Evolutionary conservation across 2,329 filamentous ascomycete species (phyloP).

Genomic region (Penicillium brasilianum): DNA sequence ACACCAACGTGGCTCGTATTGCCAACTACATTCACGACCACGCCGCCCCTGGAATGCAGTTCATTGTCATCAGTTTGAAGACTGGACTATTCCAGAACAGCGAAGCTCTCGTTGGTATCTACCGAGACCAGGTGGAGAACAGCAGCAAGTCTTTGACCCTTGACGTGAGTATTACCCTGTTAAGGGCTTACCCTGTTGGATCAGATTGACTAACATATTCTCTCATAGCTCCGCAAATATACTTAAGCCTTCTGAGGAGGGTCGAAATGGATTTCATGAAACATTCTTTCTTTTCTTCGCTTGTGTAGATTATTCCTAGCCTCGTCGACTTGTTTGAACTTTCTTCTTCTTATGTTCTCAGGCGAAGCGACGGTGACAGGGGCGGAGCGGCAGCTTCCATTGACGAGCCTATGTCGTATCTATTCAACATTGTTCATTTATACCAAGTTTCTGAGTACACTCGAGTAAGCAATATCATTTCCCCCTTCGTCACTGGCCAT

Average conservation of each 20-base stretch:
- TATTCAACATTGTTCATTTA: constrained; percentile 23
- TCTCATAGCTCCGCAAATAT: constrained; percentile 43
- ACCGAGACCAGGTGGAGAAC: constrained; percentile 92
- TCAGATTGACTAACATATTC: constrained; percentile 16
- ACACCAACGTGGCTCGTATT: constrained; percentile 94
- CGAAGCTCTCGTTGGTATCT: constrained; percentile 93
- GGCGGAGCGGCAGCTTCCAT: not conserved
- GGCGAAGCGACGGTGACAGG: not conserved
- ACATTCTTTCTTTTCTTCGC: constrained; percentile 19
- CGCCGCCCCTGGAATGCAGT: constrained; percentile 96
- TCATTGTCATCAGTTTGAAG: constrained; percentile 97
- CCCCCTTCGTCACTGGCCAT: not conserved
- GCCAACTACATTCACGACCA: constrained; percentile 96
- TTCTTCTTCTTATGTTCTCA: constrained; percentile 2
- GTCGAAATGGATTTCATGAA: constrained; percentile 24
- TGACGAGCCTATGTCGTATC: constrained; percentile 3
- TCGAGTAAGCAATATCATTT: not conserved
- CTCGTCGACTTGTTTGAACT: not conserved
- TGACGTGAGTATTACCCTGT: constrained; percentile 72
- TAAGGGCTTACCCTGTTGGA: too few relatives aligned
- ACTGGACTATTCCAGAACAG: constrained; percentile 94
- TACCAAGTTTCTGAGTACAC: constrained; percentile 21
- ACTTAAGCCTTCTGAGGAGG: constrained; percentile 25
- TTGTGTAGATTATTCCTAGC: constrained; percentile 33
- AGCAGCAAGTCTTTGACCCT: constrained; percentile 88